Base-by-base conservation (phyloP, 805 yeast species). In the Maudiozyma turicensis region DNA sequence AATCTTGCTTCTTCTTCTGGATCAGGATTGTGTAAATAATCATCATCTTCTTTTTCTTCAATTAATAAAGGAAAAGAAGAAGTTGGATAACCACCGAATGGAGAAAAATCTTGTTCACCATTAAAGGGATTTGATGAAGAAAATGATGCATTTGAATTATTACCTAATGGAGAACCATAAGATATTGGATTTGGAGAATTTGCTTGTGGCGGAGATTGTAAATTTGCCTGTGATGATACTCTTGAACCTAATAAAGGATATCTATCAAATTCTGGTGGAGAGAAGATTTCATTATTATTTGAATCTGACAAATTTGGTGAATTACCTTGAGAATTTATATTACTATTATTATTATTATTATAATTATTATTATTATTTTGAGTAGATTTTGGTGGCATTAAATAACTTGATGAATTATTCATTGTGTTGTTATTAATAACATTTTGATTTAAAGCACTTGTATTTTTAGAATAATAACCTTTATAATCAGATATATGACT, bases 61-160 rank as follows among this genome's bases (percentile, higher is more conserved):
- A 91, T 80, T 58, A 78, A 83, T 50, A 91, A 71, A 1, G 99
- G 98, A 70, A 91, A 91, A 5, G 88, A 81, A n/a, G 89, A 75
- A 6, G 95, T 95, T 0, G 98, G 98, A 66, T 86, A 91, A 10
- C 98, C 98, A 46, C 98, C 99, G 69, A 91, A 91, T 3, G 98
- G 99, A 45, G 86, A 80, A 54, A 82, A 81, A 59, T 84, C 93
- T 20, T 81, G 76, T 58, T 75, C 81, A 5, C 63, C 48, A 14
- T 46, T 35, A 37, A 47, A 59, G 7, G 55, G 50, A 34, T 59
- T 58, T 6, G 67, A 59, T 6, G 62, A 54, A 3, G 63, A 55
- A 8, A 70, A 60, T 2, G 66, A 58, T 48, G 75, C 72, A 1
- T 55, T 49, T 33, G 51, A 34, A 11, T 38, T 15, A 41, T 46